Evolutionary conservation across 2,329 filamentous ascomycete genomes (phyloP).

Genomic region (Trichoderma pleuroti): DNA sequence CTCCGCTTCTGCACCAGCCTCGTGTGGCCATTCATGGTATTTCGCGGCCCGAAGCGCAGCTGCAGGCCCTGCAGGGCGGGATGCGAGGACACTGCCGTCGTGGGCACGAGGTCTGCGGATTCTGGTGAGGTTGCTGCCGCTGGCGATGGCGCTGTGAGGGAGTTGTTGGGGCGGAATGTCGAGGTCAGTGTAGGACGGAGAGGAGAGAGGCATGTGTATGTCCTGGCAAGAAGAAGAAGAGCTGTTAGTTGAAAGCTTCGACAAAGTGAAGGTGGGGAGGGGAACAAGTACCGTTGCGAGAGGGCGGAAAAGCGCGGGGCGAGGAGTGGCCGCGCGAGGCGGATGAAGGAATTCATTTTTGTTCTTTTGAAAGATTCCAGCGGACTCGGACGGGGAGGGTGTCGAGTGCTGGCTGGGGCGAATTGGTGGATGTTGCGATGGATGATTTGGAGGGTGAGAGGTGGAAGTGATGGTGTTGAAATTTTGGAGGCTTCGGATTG

Average conservation of each 20-base stretch:
- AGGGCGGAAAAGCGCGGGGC: slow-evolving; percentile 25
- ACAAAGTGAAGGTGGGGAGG: background rate
- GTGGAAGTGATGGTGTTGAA: slow-evolving; percentile 13
- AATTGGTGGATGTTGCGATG: slow-evolving; percentile 3
- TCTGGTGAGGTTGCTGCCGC: slow-evolving; percentile 15
- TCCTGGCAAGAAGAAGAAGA: too few species aligned
- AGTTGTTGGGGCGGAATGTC: slow-evolving; percentile 31
- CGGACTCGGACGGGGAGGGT: background rate
- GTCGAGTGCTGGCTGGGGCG: background rate
- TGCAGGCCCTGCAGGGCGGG: slow-evolving; percentile 50
- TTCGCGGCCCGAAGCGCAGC: slow-evolving; percentile 56
- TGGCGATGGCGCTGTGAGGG: slow-evolving; percentile 25
- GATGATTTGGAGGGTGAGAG: background rate
- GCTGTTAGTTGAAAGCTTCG: background rate
- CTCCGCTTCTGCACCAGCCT: slow-evolving; percentile 57
- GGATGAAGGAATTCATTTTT: slow-evolving; percentile 31
- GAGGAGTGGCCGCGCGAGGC: slow-evolving; percentile 31
- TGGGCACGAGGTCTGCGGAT: slow-evolving; percentile 45
- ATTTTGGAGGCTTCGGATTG: slow-evolving; percentile 8
- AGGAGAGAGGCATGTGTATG: slow-evolving; percentile 48
- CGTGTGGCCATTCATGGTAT: slow-evolving; percentile 54
- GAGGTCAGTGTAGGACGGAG: slow-evolving; percentile 47
- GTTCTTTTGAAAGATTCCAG: background rate
- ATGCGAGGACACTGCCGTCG: slow-evolving; percentile 47
- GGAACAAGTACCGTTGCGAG: slow-evolving; percentile 25